A percentile compares a stretch with the other conserved stretches of the same genome.
Evolutionary conservation across 352 stramenopile species (phyloP).

Genomic region (Globisporangium lucens): DNA sequence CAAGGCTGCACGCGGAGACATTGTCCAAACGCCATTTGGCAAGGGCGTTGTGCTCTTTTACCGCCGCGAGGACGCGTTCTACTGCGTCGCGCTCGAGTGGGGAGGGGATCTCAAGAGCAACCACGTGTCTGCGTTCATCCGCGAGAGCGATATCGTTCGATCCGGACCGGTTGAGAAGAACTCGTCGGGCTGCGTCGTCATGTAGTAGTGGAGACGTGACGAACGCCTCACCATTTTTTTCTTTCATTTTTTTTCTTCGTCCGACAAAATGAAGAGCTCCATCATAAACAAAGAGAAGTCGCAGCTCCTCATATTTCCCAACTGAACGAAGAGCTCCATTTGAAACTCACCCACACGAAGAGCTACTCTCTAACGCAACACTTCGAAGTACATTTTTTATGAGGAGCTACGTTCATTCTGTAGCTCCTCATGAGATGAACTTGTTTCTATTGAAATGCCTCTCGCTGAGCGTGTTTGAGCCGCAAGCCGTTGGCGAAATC

Average conservation of each 20-base stretch:
- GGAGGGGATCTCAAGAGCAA: conserved; percentile 17
- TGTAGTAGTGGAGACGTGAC: conserved; percentile 36
- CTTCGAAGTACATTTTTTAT: neutral
- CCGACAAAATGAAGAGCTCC: neutral
- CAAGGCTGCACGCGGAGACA: conserved; percentile 67
- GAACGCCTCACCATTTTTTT: neutral
- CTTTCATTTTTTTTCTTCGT: conserved; percentile 4
- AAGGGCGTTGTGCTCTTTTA: conserved; percentile 70
- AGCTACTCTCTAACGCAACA: neutral
- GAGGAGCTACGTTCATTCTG: neutral
- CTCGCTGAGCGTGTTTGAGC: conserved; percentile 55
- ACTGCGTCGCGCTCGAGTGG: conserved; percentile 71
- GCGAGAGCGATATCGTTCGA: conserved; percentile 48
- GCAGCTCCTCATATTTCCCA: neutral
- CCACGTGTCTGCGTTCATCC: conserved; percentile 65
- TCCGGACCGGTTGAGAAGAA: conserved; percentile 54
- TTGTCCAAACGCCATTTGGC: conserved; percentile 78
- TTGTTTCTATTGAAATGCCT: conserved; percentile 33
- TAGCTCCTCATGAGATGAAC: neutral
- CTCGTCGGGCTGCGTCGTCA: conserved; percentile 59
- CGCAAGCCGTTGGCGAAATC: conserved; percentile 84
- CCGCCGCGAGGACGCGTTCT: conserved; percentile 56
- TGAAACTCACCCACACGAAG: too few species aligned
- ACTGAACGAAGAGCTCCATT: too few species aligned
- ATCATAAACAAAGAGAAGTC: neutral